Percentiles rank a stretch among this genome's conserved stretches.
phyloP scores from a whole-genome alignment of 2,329 filamentous ascomycete species.

The Penicillium sp. region DNA sequence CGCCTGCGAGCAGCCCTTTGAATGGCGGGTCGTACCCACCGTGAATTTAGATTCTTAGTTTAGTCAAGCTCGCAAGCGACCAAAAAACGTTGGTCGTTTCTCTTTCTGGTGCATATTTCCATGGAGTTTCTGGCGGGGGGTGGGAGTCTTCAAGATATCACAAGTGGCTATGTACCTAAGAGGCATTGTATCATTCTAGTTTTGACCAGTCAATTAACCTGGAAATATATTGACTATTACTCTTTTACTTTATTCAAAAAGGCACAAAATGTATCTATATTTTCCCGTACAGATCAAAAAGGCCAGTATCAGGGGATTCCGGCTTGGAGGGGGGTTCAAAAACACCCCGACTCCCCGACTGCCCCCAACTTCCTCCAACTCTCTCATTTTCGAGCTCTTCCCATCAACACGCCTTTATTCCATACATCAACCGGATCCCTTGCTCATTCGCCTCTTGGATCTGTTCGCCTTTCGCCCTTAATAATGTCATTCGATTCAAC shows the following conservation, averaged over 20 bases:
- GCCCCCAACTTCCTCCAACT: neutral
- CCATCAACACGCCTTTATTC: neutral
- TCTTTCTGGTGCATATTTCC: constrained; percentile 14
- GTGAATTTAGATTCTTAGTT: constrained; percentile 16
- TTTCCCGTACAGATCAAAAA: neutral
- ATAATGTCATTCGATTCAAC: constrained; percentile 71
- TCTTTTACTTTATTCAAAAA: neutral
- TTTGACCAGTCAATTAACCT: neutral
- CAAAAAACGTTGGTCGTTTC: neutral
- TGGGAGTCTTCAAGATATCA: constrained; percentile 6
- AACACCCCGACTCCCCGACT: neutral
- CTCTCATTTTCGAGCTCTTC: neutral
- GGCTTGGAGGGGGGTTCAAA: neutral
- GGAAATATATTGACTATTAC: neutral
- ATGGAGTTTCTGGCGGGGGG: constrained; percentile 17
- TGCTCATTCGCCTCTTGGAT: neutral
- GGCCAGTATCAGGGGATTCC: neutral
- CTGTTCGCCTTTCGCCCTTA: neutral
- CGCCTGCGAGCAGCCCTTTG: constrained; percentile 19
- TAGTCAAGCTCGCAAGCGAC: neutral
- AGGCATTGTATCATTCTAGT: neutral
- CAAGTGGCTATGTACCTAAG: neutral
- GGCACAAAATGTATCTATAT: neutral
- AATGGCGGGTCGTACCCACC: constrained; percentile 20
- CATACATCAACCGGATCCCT: neutral